Conservation (phyloP, 2,329 filamentous ascomycete species). For the Chrysoporthe puriensis region DNA sequence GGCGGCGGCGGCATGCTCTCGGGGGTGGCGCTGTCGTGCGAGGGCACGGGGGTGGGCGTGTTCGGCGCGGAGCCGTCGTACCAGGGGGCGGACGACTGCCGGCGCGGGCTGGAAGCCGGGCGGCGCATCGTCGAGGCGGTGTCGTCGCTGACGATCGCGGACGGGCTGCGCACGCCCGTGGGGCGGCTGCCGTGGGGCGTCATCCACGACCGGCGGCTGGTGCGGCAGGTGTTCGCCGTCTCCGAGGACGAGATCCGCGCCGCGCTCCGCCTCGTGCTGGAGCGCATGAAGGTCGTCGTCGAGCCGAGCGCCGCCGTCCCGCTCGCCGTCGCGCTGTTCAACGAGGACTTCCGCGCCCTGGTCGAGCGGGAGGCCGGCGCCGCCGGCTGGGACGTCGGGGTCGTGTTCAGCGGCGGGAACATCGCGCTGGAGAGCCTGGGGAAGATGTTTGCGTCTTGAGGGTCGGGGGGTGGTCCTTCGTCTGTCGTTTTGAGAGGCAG, state of each 20-base stretch:
- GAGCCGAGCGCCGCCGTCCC: slow-evolving; percentile 88
- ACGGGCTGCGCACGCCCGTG: slow-evolving; percentile 84
- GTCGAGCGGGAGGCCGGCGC: slow-evolving; percentile 73
- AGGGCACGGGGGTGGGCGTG: slow-evolving; percentile 72
- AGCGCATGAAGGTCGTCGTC: slow-evolving; percentile 87
- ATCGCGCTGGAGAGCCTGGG: slow-evolving; percentile 58
- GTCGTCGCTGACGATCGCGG: slow-evolving; percentile 79
- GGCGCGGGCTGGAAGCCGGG: slow-evolving; percentile 68
- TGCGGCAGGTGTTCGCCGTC: slow-evolving; percentile 72
- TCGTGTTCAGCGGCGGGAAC: slow-evolving; percentile 66
- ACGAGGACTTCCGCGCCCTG: slow-evolving; percentile 77
- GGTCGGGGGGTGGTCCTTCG: not conserved
- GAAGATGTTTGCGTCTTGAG: slow-evolving; percentile 48
- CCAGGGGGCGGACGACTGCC: slow-evolving; percentile 82
- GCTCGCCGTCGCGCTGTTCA: slow-evolving; percentile 79
- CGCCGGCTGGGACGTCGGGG: slow-evolving; percentile 71
- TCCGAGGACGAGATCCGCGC: slow-evolving; percentile 79
- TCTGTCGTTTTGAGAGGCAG: not conserved
- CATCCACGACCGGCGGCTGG: slow-evolving; percentile 72
- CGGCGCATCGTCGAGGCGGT: slow-evolving; percentile 71
- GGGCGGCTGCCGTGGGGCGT: slow-evolving; percentile 77
- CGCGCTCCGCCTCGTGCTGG: slow-evolving; percentile 77
- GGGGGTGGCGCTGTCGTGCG: slow-evolving; percentile 77
- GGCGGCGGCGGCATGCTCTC: slow-evolving; percentile 88
- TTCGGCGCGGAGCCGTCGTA: slow-evolving; percentile 87